Percentiles rank a stretch among this genome's conserved stretches.
Conservation (phyloP, 768 basidiomycete species). For the Gloeophyllum trabeum region DNA sequence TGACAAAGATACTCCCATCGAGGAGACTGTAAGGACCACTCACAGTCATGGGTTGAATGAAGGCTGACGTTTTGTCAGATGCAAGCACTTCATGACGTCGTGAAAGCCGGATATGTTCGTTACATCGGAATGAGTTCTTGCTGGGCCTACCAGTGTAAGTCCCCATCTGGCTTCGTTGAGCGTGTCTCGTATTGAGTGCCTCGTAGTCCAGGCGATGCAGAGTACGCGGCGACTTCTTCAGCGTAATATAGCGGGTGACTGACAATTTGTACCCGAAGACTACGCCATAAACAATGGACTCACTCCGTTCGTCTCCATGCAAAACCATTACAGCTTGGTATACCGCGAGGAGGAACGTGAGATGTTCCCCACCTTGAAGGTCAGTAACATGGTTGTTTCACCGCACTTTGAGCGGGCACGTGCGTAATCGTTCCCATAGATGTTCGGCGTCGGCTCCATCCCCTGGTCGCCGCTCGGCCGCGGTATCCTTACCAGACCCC, state of each 20-base stretch:
- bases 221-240: constrained; percentile 5
- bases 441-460: constrained; percentile 15
- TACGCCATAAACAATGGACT: constrained; percentile 8
- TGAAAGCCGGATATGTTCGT: constrained; percentile 1
- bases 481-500: constrained; percentile 15
- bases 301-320: constrained; percentile 24
- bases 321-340: constrained; percentile 23
- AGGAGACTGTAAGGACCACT: constrained; percentile 22
- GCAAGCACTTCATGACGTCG: constrained; percentile 2
- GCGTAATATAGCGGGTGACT: not conserved
- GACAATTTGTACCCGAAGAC: not conserved
- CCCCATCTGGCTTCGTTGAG: not conserved
- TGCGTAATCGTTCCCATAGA: constrained; percentile 3
- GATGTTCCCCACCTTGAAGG: constrained; percentile 18
- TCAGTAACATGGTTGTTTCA: not conserved
- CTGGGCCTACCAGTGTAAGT: constrained; percentile 11
- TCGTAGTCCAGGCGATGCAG: constrained; percentile 10
- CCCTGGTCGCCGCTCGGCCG: constrained; percentile 19
- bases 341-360: constrained; percentile 13
- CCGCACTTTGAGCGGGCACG: constrained; percentile 7
- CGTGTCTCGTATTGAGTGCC: not conserved
- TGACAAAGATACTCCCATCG: constrained; percentile 38
- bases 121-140: constrained; percentile 1
- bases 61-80: constrained; percentile 2
- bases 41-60: constrained; percentile 12